phyloP scores from a whole-genome alignment of 1,284 basidiomycete genomes.

The Marasmius sp. region DNA sequence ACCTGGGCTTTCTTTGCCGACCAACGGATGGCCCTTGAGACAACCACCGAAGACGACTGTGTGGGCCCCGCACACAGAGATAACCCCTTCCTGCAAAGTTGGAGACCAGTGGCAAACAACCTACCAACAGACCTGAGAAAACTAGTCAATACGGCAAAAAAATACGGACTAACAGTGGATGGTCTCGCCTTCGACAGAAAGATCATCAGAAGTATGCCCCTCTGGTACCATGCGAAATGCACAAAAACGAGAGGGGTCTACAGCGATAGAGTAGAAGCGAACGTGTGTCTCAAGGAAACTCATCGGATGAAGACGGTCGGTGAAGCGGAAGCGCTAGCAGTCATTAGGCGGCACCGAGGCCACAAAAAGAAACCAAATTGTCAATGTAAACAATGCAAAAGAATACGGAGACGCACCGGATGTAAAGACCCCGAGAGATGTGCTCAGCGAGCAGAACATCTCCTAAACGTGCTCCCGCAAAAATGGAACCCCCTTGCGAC shows the following conservation, averaged over 20 bases:
- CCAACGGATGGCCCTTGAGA: background rate
- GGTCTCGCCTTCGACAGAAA: conserved; percentile 7
- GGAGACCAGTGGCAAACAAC: conserved; percentile 3
- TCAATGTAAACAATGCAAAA: background rate
- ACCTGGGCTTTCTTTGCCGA: conserved; percentile 17
- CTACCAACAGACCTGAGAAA: conserved; percentile 4
- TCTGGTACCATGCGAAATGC: conserved; percentile 12
- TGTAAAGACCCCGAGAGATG: conserved; percentile 9
- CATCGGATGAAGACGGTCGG: conserved; percentile 16
- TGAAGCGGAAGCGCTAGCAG: conserved; percentile 6
- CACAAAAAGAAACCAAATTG: background rate
- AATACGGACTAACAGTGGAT: conserved; percentile 8
- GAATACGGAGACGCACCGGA: background rate
- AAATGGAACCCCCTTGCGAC: conserved; percentile 14
- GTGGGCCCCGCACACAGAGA: background rate
- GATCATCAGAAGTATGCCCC: conserved; percentile 4
- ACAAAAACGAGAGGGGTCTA: background rate
- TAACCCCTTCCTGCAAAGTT: conserved; percentile 13
- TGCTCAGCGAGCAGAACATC: background rate
- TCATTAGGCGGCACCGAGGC: background rate
- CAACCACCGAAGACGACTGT: background rate
- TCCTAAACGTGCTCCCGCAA: conserved; percentile 5
- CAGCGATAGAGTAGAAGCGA: background rate
- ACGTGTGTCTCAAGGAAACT: conserved; percentile 5
- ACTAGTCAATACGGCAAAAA: conserved; percentile 12